Base-by-base conservation (phyloP, 345 rosid species). In the Eucalyptus viminalis region DNA sequence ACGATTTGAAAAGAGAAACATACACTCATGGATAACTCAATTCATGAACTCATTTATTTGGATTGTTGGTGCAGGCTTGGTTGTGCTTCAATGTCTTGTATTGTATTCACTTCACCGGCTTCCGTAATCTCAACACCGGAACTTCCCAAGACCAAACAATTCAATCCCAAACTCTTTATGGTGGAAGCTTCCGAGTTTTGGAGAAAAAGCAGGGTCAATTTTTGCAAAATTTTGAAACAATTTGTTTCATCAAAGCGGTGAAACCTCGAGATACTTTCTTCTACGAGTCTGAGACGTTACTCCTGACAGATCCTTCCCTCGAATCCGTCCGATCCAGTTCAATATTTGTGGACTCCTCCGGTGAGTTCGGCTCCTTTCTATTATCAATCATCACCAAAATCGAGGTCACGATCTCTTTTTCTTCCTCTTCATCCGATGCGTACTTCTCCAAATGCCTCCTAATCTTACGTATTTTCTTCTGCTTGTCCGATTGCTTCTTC, bases 391-490 rank as follows among this genome's bases (percentile, higher is more conserved):
- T 14, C 76, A 16, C 7, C 44, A 2, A 69, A 34, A 69, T 69
- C 99, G 96, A 97, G 14, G 91, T 98, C 21, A 91, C 91, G 12
- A 94, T 90, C 19, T 94, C 93, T 34, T 88, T 91, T 51, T 91
- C 96, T 43, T 93, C 81, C 80, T 96, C 92, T 13, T 97, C 96
- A n/a, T 95, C 11, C 7, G 7, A 69, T 16, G 2, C 13, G 43
- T 34, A 0, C 44, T 31, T 1, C 44, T 16, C 12, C 80, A 69
- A 16, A 69, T 34, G 80, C 24, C 1, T 17, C 37, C 8, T n/a
- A n/a, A n/a, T 65, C 37, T 25, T 65, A 2, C 37, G 1, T 29
- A 29, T 65, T 65, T n/a, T 65, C 2, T 65, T 15, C 40, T 2
- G 21, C 12, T 34, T 69, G 13, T 69, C 80, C 7, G 24, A 4